Evolutionary conservation across 2,329 filamentous ascomycete genomes (phyloP).

Genomic region (Aspergillus sp.): DNA sequence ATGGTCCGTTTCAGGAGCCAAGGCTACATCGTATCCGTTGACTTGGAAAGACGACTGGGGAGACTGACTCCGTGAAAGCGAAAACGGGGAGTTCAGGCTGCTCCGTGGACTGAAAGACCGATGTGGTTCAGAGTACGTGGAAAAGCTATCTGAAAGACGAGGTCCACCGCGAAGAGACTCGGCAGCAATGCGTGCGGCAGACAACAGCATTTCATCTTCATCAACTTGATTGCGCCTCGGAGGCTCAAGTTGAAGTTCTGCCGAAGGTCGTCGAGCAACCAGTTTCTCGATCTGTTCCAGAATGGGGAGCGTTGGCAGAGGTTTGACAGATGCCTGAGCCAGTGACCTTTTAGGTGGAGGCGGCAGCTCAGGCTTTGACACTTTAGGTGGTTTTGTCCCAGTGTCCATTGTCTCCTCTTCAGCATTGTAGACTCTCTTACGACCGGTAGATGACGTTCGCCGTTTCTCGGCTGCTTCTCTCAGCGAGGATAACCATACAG

Average conservation of each 20-base stretch:
- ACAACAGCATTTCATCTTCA: slow-evolving; percentile 43
- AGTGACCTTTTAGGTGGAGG: slow-evolving; percentile 24
- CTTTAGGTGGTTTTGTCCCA: slow-evolving; percentile 26
- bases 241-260: slow-evolving; percentile 20
- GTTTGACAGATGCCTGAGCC: slow-evolving; percentile 31
- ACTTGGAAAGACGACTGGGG: slow-evolving; percentile 26
- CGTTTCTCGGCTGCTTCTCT: slow-evolving; percentile 27
- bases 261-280: slow-evolving; percentile 23
- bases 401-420: slow-evolving; percentile 13
- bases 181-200: slow-evolving; percentile 41
- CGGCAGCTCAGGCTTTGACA: slow-evolving; percentile 17
- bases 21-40: slow-evolving; percentile 43
- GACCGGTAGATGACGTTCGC: slow-evolving; percentile 17
- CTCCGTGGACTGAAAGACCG: slow-evolving; percentile 28
- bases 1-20: slow-evolving; percentile 38
- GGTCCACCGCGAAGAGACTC: slow-evolving; percentile 39
- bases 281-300: slow-evolving; percentile 32
- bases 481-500: slow-evolving; percentile 20
- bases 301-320: slow-evolving; percentile 34
- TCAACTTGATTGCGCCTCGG: slow-evolving; percentile 32
- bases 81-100: slow-evolving; percentile 21
- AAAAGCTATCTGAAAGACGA: slow-evolving; percentile 28
- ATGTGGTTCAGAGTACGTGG: slow-evolving; percentile 23
- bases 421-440: slow-evolving; percentile 31
- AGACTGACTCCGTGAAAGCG: slow-evolving; percentile 28